phyloP scores from a whole-genome alignment of 805 yeast species.

The Yarrowia sp. region DNA sequence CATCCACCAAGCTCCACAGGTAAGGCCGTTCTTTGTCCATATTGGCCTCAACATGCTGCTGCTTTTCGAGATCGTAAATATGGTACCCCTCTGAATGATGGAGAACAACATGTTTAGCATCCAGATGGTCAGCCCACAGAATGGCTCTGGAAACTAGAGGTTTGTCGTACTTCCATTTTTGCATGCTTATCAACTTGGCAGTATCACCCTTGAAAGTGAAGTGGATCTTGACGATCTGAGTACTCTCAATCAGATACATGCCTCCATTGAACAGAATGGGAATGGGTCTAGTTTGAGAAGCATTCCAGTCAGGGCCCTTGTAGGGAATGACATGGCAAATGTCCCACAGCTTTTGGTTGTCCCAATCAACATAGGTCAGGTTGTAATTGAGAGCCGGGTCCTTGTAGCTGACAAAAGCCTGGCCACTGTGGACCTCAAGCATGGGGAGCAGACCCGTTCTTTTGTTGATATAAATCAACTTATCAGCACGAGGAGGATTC shows the following conservation, averaged over 20 bases:
- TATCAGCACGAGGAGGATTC: not conserved
- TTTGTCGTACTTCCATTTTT: not conserved
- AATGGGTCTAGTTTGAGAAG: conserved; percentile 8
- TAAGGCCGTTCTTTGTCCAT: not conserved
- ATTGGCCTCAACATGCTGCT: not conserved
- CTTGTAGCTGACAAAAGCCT: not conserved
- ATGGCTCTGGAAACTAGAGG: conserved; percentile 7
- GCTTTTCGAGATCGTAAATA: not conserved
- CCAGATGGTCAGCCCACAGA: conserved; percentile 6
- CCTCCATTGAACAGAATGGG: conserved; percentile 18
- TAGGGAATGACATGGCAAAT: not conserved
- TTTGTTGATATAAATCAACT: not conserved
- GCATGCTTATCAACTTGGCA: not conserved
- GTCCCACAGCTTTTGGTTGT: not conserved
- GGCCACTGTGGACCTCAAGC: conserved; percentile 3
- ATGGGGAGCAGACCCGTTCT: not conserved
- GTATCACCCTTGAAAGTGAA: not conserved
- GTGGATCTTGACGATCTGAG: not conserved
- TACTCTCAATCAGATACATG: conserved; percentile 3
- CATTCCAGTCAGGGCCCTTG: not conserved
- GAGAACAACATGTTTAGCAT: conserved; percentile 2
- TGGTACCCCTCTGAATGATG: conserved; percentile 4
- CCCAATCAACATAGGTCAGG: conserved; percentile 9
- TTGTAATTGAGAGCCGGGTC: not conserved
- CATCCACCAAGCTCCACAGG: conserved; percentile 11